Base-by-base conservation (phyloP, 2,329 filamentous ascomycete genomes). In the Ambrosiella xylebori region DNA sequence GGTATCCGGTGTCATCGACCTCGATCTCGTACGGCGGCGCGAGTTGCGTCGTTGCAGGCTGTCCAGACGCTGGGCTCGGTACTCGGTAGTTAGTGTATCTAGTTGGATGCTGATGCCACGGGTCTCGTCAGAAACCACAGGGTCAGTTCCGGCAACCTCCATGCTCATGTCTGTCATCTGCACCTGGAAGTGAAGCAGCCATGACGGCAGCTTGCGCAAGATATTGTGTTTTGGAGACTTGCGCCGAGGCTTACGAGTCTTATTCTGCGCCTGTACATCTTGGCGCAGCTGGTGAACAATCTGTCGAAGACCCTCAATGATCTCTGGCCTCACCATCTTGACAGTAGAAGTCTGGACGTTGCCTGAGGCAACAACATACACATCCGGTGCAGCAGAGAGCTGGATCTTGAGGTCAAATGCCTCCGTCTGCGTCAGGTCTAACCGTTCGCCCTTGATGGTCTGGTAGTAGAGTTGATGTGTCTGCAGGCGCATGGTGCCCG, bases 391-490 rank as follows among this genome's bases (percentile, higher is more conserved):
- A 4, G 91, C 91, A 62, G 81, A 91, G 11, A 97, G 72, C 65
- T 95, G 85, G 0, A 87, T 73, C 65, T 91, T 95, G 59, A 96
- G 69, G 65, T 98, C 93, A 59, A 96, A 79, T 1, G 84, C 86
- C 65, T 98, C 91, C 0, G 86, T 94, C 40, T 89, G 82, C 2
- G 97, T 77, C 5, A 98, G 75, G 65, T 95, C 88, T 65, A 95
- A 91, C 56, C 88, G 84, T 61, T 82, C 81, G 4, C 89, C 86
- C 8, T 82, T 80, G 19, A 85, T 84, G 0, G 89, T 95, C 66
- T 96, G 94, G 67, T 98, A 98, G 68, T 97, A 98, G 0, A 98
- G 76, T 63, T 88, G 81, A 67, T 96, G 89, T 0, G 88, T 86
- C 62, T 91, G 84, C 59, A 97, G 74, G 51, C 93, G 79, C 67